Evolutionary conservation across 495 filamentous ascomycete genomes (phyloP).

Genomic region (Podospora sp.): DNA sequence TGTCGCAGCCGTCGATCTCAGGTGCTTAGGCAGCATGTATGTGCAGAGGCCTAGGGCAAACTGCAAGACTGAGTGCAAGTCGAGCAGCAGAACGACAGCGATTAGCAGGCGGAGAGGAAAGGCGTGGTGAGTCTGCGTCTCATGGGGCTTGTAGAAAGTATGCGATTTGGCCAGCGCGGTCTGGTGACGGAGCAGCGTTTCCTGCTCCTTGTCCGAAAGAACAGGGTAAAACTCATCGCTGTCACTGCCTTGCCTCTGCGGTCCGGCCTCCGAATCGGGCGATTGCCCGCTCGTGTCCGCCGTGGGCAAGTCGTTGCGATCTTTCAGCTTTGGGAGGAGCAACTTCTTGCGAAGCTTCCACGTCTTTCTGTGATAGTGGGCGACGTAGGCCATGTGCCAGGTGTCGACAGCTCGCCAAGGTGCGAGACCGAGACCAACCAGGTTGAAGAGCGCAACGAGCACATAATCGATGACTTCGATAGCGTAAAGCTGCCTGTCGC

Average conservation of each 20-base stretch:
- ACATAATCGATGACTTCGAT: slow-evolving; percentile 78
- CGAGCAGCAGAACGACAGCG: slow-evolving; percentile 71
- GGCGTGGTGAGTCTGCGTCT: slow-evolving; percentile 76
- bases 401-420: slow-evolving; percentile 79
- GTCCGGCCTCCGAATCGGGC: slow-evolving; percentile 26
- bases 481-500: slow-evolving; percentile 65
- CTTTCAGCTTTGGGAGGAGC: slow-evolving; percentile 62
- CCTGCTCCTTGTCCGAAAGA: slow-evolving; percentile 63
- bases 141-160: slow-evolving; percentile 84
- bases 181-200: slow-evolving; percentile 68
- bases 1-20: slow-evolving; percentile 71
- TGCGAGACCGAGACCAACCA: slow-evolving; percentile 76
- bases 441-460: slow-evolving; percentile 73
- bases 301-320: slow-evolving; percentile 71
- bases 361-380: slow-evolving; percentile 62
- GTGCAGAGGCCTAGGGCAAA: slow-evolving; percentile 75
- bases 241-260: slow-evolving; percentile 36
- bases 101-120: slow-evolving; percentile 73
- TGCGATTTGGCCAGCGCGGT: slow-evolving; percentile 74
- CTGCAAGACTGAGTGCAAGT: slow-evolving; percentile 73
- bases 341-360: slow-evolving; percentile 69
- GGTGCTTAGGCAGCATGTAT: slow-evolving; percentile 63
- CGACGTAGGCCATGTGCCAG: slow-evolving; percentile 78
- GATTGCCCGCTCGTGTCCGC: neutral
- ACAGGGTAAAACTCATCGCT: slow-evolving; percentile 57